Evolutionary conservation across 2,329 filamentous ascomycete genomes (phyloP), one percentile per base, ranked within the genome.

Genomic region (Lecanicillium sp.): DNA sequence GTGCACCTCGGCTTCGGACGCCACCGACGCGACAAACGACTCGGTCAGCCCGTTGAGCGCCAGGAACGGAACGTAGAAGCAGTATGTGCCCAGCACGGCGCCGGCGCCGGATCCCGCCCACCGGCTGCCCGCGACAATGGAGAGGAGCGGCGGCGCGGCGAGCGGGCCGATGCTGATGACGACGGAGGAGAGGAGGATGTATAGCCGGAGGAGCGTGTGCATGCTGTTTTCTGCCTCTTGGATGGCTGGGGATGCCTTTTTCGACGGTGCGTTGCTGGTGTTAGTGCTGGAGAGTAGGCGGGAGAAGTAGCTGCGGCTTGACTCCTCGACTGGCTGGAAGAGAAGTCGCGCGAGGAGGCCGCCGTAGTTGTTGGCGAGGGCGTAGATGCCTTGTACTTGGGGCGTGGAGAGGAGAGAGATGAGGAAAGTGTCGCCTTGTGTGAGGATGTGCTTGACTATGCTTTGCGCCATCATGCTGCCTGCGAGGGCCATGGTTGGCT

Each of bases 321-420:
- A 90, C 61, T 98, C 94, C 60, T 98, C 92, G 43, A 98, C 79
- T 7, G 92, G 94, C 54, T 97, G 92, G 58, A 98, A 90, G 36
- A 98, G 66, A 46, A 97, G 77, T 3, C 92, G 78, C 0, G 92
- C 92, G 19, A 94, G 66, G 1, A 98, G 74, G 3, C 89, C 86
- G 17, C 92, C 92, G 57, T 92, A 98, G 60, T 97, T 98, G 51
- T 88, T 88, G 37, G 90, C 92, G 5, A 98, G 72, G 0, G 89
- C 87, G 55, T 97, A 98, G 27, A 87, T 80, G 12, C 92, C 92
- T 64, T 97, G 92, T 4, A 89, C 84, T 30, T 78, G 70, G 2
- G 92, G 74, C 0, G 80, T 79, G 6, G 89, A 82, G 41, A 97
- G 71, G 11, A 81, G 65, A 13, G 85, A 82, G 46, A 98, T 82